phyloP scores from a whole-genome alignment of 306 rosid genomes.

The Echinosophora koreensis region DNA sequence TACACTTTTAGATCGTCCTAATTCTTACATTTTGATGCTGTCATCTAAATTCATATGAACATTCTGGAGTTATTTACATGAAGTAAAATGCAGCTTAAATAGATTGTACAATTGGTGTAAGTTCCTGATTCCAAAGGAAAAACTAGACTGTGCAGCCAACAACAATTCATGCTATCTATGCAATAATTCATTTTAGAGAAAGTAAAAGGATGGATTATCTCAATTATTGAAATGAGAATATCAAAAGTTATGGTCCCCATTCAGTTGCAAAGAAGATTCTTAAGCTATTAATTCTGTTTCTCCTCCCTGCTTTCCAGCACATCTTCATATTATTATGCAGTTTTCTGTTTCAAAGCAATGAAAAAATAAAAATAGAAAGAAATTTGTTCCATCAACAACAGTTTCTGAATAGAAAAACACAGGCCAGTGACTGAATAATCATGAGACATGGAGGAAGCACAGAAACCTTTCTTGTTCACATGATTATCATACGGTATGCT shows the following conservation, averaged over 20 bases:
- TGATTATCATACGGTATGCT: neutral
- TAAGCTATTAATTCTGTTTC: neutral
- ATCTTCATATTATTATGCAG: slow-evolving; percentile 1
- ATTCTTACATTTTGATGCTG: neutral
- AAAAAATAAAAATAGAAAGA: neutral
- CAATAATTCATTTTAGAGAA: neutral
- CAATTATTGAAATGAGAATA: neutral
- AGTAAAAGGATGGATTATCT: neutral
- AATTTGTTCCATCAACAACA: neutral
- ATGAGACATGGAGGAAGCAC: neutral
- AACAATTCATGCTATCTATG: neutral
- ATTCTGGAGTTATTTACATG: neutral
- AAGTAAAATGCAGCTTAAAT: neutral
- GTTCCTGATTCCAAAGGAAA: neutral
- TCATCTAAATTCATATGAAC: neutral
- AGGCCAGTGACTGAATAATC: slow-evolving; percentile 7
- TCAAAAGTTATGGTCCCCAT: neutral
- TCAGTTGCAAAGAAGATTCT: neutral
- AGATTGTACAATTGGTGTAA: neutral
- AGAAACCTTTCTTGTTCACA: slow-evolving; percentile 15
- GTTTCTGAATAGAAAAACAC: neutral
- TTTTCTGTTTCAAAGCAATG: neutral
- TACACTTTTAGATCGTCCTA: neutral
- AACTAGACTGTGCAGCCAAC: neutral
- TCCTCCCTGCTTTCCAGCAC: neutral